phyloP scores from a whole-genome alignment of 1,284 basidiomycete genomes.

The Ceratobasidium sp. region DNA sequence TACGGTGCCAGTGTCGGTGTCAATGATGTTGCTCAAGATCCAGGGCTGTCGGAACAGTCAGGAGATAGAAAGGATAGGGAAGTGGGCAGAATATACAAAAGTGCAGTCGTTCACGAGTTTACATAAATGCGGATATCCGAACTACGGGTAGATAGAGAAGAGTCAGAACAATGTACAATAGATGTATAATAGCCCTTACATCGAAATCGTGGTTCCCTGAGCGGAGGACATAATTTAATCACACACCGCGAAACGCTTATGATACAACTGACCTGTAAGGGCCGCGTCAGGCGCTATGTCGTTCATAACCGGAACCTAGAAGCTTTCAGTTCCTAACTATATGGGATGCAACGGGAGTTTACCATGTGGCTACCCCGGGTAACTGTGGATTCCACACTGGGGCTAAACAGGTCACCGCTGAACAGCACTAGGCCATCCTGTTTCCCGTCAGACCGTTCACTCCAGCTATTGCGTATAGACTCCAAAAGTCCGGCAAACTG shows the following conservation, averaged over 20 bases:
- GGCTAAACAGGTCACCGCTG: slow-evolving; percentile 87
- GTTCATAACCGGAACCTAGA: slow-evolving; percentile 82
- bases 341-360: neutral
- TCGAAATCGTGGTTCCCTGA: slow-evolving; percentile 86
- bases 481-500: slow-evolving; percentile 72
- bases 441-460: slow-evolving; percentile 57
- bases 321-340: neutral
- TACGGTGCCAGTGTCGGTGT: slow-evolving; percentile 63
- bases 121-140: slow-evolving; percentile 69
- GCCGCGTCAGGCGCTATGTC: slow-evolving; percentile 70
- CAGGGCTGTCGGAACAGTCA: slow-evolving; percentile 61
- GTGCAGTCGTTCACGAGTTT: slow-evolving; percentile 72
- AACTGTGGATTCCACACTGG: slow-evolving; percentile 84
- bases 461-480: slow-evolving; percentile 63
- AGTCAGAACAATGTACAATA: neutral
- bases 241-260: neutral
- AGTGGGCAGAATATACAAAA: slow-evolving; percentile 61
- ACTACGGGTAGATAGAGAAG: slow-evolving; percentile 13
- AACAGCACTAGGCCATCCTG: slow-evolving; percentile 82
- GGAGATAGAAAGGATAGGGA: slow-evolving; percentile 45
- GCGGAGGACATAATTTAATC: neutral
- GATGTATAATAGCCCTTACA: slow-evolving; percentile 56
- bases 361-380: slow-evolving; percentile 94
- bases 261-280: slow-evolving; percentile 60
- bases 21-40: slow-evolving; percentile 78